Conservation (phyloP, 2,329 filamentous ascomycete genomes). For the Epichloe gansuensis region DNA sequence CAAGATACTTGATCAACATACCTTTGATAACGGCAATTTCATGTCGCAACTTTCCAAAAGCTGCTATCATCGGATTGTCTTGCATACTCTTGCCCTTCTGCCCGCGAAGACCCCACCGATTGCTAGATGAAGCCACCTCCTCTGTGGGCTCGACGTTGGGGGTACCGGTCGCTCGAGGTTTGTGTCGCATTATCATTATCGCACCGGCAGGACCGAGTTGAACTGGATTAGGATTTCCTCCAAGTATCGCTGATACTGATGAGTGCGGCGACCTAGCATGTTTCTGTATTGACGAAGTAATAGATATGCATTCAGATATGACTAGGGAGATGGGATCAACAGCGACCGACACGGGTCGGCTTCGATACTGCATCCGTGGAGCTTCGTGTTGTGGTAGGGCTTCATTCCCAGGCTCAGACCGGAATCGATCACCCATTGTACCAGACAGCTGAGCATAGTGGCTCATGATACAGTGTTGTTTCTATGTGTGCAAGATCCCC, state of each 20-base stretch:
- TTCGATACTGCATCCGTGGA: conserved; percentile 46
- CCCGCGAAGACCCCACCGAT: conserved; percentile 84
- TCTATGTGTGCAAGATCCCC: neutral
- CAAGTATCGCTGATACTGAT: conserved; percentile 89
- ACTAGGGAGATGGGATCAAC: conserved; percentile 87
- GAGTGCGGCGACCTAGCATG: conserved; percentile 92
- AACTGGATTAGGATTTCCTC: conserved; percentile 53
- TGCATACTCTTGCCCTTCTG: conserved; percentile 97
- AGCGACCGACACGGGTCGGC: conserved; percentile 60
- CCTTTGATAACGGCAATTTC: conserved; percentile 79
- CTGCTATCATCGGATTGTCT: conserved; percentile 91
- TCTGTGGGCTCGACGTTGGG: conserved; percentile 29
- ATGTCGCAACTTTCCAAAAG: conserved; percentile 78
- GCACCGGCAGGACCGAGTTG: conserved; percentile 38
- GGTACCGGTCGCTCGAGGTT: conserved; percentile 22
- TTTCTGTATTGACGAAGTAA: conserved; percentile 97
- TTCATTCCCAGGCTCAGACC: neutral
- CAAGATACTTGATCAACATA: conserved; percentile 22
- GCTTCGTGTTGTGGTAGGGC: conserved; percentile 12
- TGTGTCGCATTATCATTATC: conserved; percentile 28
- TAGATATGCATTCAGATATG: conserved; percentile 96
- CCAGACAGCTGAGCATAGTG: neutral
- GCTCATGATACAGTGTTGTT: conserved; percentile 1
- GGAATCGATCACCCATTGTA: neutral
- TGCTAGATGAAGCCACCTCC: conserved; percentile 47